Percentiles rank a stretch among this genome's conserved stretches.
Conservation (phyloP, 73 alveolate species). For the Blepharisma japonicum region DNA sequence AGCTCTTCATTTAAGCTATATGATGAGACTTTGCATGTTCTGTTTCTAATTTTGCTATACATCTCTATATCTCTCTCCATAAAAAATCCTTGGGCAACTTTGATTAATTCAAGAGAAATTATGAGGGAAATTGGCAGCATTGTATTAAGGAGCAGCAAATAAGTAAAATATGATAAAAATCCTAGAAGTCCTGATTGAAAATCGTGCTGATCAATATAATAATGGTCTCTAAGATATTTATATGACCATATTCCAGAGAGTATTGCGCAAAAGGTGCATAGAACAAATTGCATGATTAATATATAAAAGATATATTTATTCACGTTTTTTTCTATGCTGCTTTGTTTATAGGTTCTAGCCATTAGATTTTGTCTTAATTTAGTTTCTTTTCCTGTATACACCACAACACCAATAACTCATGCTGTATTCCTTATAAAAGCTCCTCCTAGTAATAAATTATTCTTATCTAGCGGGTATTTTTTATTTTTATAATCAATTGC, state of each 20-base stretch:
- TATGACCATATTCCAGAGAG: constrained; percentile 38
- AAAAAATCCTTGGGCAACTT: constrained; percentile 84
- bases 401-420: constrained; percentile 82
- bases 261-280: constrained; percentile 35
- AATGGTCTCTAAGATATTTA: constrained; percentile 41
- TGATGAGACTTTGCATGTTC: constrained; percentile 54
- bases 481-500: background rate
- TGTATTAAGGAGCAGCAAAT: constrained; percentile 90
- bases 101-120: constrained; percentile 89
- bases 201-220: constrained; percentile 19
- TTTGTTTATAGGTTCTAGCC: constrained; percentile 80
- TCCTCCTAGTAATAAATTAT: constrained; percentile 88
- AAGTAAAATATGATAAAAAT: constrained; percentile 82
- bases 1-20: constrained; percentile 56
- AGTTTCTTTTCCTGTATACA: constrained; percentile 94
- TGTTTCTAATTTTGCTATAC: constrained; percentile 69
- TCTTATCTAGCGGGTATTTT: constrained; percentile 48
- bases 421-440: constrained; percentile 90
- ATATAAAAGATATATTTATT: constrained; percentile 48
- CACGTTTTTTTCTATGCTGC: constrained; percentile 60
- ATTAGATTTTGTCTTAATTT: constrained; percentile 92
- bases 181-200: constrained; percentile 40
- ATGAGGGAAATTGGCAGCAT: constrained; percentile 95
- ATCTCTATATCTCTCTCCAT: constrained; percentile 77
- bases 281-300: constrained; percentile 37